Base-by-base conservation (phyloP, 306 rosid species). In the Quercus engelmannii region DNA sequence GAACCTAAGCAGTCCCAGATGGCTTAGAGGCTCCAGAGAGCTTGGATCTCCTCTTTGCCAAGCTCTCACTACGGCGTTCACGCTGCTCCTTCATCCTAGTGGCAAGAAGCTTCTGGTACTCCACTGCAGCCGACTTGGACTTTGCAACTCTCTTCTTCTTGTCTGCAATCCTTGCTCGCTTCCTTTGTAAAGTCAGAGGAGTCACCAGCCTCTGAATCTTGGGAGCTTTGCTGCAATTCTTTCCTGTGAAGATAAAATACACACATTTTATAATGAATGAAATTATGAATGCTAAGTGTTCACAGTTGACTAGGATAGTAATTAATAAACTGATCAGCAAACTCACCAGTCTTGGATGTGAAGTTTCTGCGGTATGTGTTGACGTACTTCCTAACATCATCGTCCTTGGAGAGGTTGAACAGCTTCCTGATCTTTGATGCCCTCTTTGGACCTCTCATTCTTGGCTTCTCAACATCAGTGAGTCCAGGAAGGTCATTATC, bases 391-490 rank as follows among this genome's bases (percentile, higher is more conserved):
- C 88, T 67, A 21, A 87, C 88, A 76, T 87, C 90, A 64, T 87
- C 90, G 0, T 82, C 83, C 79, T 84, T 84, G 38, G 85, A 74
- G 13, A 87, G 86, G 63, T 77, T 84, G 69, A 87, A 87, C 43
- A 84, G 76, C 79, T 87, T 87, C 57, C 90, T 56, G 73, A 84
- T 84, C 85, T 87, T 87, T 20, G 90, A 87, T 8, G 90, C 90
- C 83, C 84, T 82, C 82, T 84, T 87, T 13, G 90, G 90, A 51
- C 90, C 90, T 65, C 90, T 82, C 90, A 87, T 87, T 65, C 86
- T 84, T 11, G 90, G 90, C 81, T 87, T 87, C 72, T 87, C 88
- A 21, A 56, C 46, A 68, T 87, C 88, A 17, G 88, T 87, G 20
- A 87, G n/a, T 17, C 88, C 88, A 58, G 88, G 86, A 25, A 87